A percentile compares a stretch with the other conserved stretches of the same genome.
These are phyloP conservation scores for Lentinula sp. DNA, from an alignment of 768 basidiomycete genomes.

Conservation along the genomic window DNA sequence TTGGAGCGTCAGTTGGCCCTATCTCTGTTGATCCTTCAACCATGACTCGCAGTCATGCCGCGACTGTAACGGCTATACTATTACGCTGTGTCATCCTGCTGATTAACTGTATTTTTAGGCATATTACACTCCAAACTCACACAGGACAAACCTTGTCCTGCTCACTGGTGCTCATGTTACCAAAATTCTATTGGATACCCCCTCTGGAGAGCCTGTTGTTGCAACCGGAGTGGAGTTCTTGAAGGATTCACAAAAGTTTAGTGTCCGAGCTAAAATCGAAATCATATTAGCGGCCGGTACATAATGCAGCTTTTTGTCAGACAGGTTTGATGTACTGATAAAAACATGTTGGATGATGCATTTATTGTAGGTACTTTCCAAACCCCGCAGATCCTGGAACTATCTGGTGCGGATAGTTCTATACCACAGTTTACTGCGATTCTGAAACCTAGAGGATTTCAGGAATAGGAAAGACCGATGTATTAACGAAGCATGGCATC, in stretches of 20 bases:
- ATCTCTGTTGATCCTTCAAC: background rate
- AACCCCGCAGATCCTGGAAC: conserved; percentile 23
- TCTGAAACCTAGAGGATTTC: background rate
- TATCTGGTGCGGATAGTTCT: conserved; percentile 14
- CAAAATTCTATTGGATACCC: background rate
- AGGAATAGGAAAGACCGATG: conserved; percentile 16
- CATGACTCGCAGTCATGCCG: background rate
- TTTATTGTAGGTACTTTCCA: conserved; percentile 17
- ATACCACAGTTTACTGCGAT: background rate
- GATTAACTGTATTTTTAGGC: background rate
- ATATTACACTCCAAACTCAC: background rate
- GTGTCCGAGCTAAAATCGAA: background rate
- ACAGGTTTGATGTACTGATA: background rate
- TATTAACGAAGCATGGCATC: conserved; percentile 14
- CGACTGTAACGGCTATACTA: background rate
- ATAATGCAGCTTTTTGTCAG: background rate
- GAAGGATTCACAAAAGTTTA: background rate
- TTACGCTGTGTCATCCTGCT: background rate
- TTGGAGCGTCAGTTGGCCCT: background rate
- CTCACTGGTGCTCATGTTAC: background rate
- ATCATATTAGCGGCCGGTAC: background rate
- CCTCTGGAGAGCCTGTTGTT: background rate
- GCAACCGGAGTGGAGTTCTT: background rate
- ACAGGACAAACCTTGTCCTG: background rate
- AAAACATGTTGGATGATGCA: background rate